Base-by-base conservation (phyloP, 73 alveolate species). In the Paramecium sonneborni region DNA sequence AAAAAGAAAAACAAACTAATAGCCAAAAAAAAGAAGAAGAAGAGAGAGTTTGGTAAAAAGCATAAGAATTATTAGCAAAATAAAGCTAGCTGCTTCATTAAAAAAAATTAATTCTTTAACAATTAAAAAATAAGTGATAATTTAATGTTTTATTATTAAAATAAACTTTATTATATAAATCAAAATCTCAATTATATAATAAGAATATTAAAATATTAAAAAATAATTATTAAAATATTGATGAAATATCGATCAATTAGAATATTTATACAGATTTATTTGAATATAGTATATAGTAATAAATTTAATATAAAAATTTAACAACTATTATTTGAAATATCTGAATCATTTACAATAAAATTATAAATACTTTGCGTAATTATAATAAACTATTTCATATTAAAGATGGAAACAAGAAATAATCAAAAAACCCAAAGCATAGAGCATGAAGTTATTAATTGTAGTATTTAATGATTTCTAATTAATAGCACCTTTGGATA, bases 1-100 rank as follows among this genome's bases (percentile, higher is more conserved):
- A 62, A 24, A 30, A 30, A 62, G 84, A 62, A 24, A 62, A 62
- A 28, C 0, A 62, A 62, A 62, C 84, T 4, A 62, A 62, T 62
- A 62, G 84, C 6, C 84, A 62, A 26, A 62, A 62, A 62, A 62
- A 62, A 32, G 84, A 62, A 12, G 84, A 62, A 26, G 84, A 62
- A 12, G 84, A 62, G 24, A 62, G 84, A 26, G 84, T 62, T 30
- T 62, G 84, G 84, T 10, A 62, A 62, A 62, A 62, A 24, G 84
- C 84, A 6, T 30, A 62, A 62, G 84, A 62, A 62, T 62, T 62
- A 12, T 62, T 62, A 32, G 23, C 44, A 30, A 62, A 62, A 62
- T 11, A 62, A 62, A 32, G 84, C 39, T 62, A 62, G 24, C 20
- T 62, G 48, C 44, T 62, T 26, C 18, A 62, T 62, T 32, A 62